Evolutionary conservation across 768 basidiomycete genomes (phyloP).

Genomic region (Hypsizygus marmoreus): DNA sequence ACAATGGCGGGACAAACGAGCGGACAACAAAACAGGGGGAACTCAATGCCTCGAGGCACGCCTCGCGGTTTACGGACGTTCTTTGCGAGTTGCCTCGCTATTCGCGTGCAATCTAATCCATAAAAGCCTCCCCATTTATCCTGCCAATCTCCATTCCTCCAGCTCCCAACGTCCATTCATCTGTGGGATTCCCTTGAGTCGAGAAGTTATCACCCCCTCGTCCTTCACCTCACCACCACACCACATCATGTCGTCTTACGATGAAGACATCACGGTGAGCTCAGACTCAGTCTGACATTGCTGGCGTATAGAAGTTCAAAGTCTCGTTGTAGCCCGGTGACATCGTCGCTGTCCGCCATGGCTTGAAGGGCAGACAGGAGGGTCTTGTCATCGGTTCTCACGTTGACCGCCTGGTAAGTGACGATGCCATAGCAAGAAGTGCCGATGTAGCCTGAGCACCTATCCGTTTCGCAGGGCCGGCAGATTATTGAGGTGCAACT

Average conservation of each 20-base stretch:
- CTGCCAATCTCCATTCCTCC: conserved; percentile 28
- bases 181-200: conserved; percentile 9
- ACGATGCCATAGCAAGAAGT: background rate
- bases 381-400: conserved; percentile 81
- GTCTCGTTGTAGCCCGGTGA: conserved; percentile 62
- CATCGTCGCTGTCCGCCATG: conserved; percentile 75
- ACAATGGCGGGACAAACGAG: background rate
- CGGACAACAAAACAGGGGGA: conserved; percentile 6
- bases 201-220: conserved; percentile 2
- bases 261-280: conserved; percentile 40
- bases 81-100: conserved; percentile 15
- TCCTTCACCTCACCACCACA: conserved; percentile 2
- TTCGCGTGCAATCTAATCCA: conserved; percentile 45
- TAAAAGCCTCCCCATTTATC: conserved; percentile 41
- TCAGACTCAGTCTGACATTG: background rate
- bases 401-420: conserved; percentile 66
- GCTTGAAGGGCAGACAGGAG: conserved; percentile 63
- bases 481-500: conserved; percentile 84
- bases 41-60: conserved; percentile 50
- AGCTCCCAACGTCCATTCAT: conserved; percentile 18
- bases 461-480: conserved; percentile 56
- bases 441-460: conserved; percentile 2
- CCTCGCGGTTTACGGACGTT: conserved; percentile 43
- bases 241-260: conserved; percentile 30
- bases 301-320: background rate